Percentiles rank a stretch among this genome's conserved stretches.
These are phyloP conservation scores for Artomyces pyxidatus DNA, from an alignment of 768 basidiomycete species.

Conservation along the genomic window DNA sequence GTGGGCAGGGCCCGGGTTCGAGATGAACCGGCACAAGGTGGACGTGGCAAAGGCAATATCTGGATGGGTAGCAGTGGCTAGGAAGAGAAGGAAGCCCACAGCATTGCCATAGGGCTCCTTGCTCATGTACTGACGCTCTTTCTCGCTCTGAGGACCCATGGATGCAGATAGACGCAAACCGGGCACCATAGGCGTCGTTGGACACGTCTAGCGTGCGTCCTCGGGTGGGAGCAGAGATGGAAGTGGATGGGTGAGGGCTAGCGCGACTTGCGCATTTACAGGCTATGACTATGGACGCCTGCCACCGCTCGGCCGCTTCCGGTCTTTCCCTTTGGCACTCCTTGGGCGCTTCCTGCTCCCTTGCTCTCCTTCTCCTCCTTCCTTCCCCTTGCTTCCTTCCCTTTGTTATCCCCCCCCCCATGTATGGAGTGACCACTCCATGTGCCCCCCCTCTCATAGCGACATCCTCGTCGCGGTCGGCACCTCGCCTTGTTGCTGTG, in stretches of 20 bases:
- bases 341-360: no score
- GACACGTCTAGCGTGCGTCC: no score
- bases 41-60: constrained; percentile 28
- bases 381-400: background rate
- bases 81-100: background rate
- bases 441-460: background rate
- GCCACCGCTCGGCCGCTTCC: no score
- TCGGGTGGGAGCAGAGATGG: no score
- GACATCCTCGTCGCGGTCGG: background rate
- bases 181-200: background rate
- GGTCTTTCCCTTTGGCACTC: no score
- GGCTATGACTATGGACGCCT: no score
- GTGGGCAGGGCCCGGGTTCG: constrained; percentile 21
- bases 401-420: background rate
- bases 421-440: background rate
- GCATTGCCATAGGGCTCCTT: background rate
- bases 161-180: background rate
- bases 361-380: background rate
- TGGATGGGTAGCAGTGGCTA: constrained; percentile 21
- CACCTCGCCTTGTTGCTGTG: background rate
- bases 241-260: no score
- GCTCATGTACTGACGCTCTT: background rate
- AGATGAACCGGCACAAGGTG: constrained; percentile 23
- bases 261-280: no score
- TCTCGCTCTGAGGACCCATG: background rate